Base-by-base conservation (phyloP, 2,329 filamentous ascomycete species). In the Cercospora beticola region DNA sequence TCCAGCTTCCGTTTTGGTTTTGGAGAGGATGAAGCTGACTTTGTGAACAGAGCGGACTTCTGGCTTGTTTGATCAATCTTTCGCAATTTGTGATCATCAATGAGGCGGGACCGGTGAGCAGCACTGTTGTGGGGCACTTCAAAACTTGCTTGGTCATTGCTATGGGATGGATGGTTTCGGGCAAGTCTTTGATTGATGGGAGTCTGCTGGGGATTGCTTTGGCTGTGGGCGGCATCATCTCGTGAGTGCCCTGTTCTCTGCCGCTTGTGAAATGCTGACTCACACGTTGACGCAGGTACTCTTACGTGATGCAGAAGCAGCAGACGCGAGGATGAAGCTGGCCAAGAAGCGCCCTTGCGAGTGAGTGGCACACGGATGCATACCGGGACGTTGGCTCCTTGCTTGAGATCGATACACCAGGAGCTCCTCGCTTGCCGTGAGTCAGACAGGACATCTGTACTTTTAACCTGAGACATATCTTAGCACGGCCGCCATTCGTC, bases 61-160 rank as follows among this genome's bases (percentile, higher is more conserved):
- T 89, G 71, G 89, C 89, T 9, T 86, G 86, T 43, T 79, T 90
- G 65, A 89, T 91, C 79, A 90, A 90, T 76, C 70, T 79, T 16
- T 76, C 76, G 5, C 78, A 79, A 61, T 79, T 78, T 66, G 64
- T 76, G 28, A 78, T 79, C 70, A 77, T 79, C 63, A 73, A 76
- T 26, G 74, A 76, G 52, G 74, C 73, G 18, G 77, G 78, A 14
- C 71, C 78, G 12, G 75, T 79, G 3, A 75, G 73, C 46, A 78
- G 76, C 60, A 79, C 76, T 1, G 76, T 79, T 4, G 76, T 79
- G 1, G 78, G 78, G 6, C 78, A 79, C 66, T 75, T 74, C 70
- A 79, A 79, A 70, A 78, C 77, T 16, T 75, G 76, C 46, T 70
- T 74, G 8, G 77, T 79, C 43, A 74, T 79, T 26, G 70, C 72